These are phyloP conservation scores for Collybia mongolica DNA, from an alignment of 768 basidiomycete species.

Conservation along the genomic window DNA sequence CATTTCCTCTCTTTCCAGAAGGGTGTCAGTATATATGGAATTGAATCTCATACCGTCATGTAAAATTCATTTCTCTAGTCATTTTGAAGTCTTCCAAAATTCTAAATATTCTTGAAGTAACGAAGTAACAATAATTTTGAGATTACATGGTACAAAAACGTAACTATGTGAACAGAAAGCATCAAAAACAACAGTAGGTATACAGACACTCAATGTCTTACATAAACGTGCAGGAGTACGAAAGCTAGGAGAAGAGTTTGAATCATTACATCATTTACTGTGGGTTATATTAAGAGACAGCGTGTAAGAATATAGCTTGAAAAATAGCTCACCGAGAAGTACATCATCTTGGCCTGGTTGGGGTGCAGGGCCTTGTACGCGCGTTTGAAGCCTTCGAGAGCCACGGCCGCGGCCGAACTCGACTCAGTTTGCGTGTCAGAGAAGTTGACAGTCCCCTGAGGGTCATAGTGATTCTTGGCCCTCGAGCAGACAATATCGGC, in stretches of 20 bases:
- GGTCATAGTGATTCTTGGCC: slow-evolving; percentile 65
- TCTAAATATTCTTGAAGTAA: too few relatives aligned
- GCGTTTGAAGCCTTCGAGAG: slow-evolving; percentile 45
- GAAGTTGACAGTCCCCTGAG: slow-evolving; percentile 40
- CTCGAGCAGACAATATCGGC: slow-evolving; percentile 74
- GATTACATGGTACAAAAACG: too few relatives aligned
- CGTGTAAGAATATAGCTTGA: too few relatives aligned
- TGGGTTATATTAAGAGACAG: too few relatives aligned
- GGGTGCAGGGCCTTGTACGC: slow-evolving; percentile 46
- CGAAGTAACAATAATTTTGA: too few relatives aligned
- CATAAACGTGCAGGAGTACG: too few relatives aligned
- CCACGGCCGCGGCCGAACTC: slow-evolving; percentile 28
- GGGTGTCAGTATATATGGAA: slow-evolving; percentile 28
- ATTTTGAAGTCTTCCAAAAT: too few relatives aligned
- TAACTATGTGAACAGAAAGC: too few relatives aligned
- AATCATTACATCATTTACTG: too few relatives aligned
- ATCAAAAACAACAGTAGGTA: too few relatives aligned
- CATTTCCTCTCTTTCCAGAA: slow-evolving; percentile 15
- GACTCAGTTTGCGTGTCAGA: slow-evolving; percentile 39
- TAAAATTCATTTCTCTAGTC: not conserved
- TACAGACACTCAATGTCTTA: too few relatives aligned
- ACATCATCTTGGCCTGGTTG: slow-evolving; percentile 34
- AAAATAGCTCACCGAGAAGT: slow-evolving; percentile 32
- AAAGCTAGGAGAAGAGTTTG: too few relatives aligned
- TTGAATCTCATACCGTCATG: slow-evolving; percentile 24